Conservation (phyloP, 768 basidiomycete species). For the Leccinum pellstonianum region DNA sequence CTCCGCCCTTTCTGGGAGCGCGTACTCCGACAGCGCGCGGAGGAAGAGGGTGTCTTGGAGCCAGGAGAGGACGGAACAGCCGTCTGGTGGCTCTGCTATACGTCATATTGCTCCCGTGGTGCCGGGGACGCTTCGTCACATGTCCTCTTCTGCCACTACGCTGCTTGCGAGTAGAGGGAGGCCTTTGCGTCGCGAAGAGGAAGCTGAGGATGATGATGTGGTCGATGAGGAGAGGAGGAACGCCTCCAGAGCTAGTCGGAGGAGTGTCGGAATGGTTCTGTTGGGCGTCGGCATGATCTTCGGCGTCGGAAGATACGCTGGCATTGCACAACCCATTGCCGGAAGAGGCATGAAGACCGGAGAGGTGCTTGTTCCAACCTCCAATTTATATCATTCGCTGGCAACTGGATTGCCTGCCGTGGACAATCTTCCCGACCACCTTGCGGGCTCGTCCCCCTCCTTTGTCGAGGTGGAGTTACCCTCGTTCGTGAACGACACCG, state of each 20-base stretch:
- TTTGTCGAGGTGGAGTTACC: constrained; percentile 23
- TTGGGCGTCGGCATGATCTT: constrained; percentile 76
- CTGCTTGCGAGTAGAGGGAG: constrained; percentile 42
- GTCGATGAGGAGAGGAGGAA: constrained; percentile 30
- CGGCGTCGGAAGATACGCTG: constrained; percentile 54
- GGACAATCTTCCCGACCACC: constrained; percentile 14
- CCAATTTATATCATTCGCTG: constrained; percentile 1
- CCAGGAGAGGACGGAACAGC: constrained; percentile 58
- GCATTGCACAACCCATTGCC: constrained; percentile 28
- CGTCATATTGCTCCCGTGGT: constrained; percentile 35
- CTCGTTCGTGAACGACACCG: constrained; percentile 1
- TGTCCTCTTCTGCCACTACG: constrained; percentile 19
- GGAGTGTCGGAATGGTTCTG: constrained; percentile 78
- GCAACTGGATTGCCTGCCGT: constrained; percentile 12
- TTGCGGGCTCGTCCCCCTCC: background rate
- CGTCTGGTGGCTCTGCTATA: constrained; percentile 42
- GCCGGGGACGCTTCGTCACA: constrained; percentile 32
- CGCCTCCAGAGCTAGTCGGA: constrained; percentile 63
- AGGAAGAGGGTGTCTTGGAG: constrained; percentile 70
- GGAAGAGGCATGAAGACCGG: constrained; percentile 41
- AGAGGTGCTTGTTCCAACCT: constrained; percentile 41
- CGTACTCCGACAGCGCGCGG: constrained; percentile 68
- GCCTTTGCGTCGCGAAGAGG: constrained; percentile 40
- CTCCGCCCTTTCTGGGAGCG: constrained; percentile 65
- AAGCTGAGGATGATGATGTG: constrained; percentile 25